Conservation (phyloP, 1,139 yeast species). For the Schwanniomyces etchellsii region DNA sequence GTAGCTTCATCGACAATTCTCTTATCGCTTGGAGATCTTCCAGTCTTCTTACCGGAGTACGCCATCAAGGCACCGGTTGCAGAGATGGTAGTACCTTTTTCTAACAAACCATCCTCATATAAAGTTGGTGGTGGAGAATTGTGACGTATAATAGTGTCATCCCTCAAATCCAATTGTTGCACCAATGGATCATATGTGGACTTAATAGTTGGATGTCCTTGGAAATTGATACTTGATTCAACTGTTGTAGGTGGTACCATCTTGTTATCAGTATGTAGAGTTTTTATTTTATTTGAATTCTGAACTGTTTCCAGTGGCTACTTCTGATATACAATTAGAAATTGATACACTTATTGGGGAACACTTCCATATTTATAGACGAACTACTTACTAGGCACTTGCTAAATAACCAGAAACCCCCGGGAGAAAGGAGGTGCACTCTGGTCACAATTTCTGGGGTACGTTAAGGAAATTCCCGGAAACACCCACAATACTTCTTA, state of each 20-base stretch:
- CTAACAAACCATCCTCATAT: slow-evolving; percentile 91
- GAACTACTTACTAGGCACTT: no score
- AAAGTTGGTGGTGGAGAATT: slow-evolving; percentile 91
- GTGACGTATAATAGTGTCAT: slow-evolving; percentile 60
- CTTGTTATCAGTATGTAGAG: no score
- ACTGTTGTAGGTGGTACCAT: slow-evolving; percentile 48
- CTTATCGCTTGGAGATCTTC: slow-evolving; percentile 97
- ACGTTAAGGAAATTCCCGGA: no score
- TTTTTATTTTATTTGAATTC: background rate
- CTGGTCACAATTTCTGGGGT: no score
- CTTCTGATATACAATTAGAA: no score
- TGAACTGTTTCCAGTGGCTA: background rate
- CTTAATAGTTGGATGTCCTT: slow-evolving; percentile 39
- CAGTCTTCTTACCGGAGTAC: slow-evolving; percentile 92
- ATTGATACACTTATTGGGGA: no score
- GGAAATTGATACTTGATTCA: slow-evolving; percentile 41
- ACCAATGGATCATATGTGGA: slow-evolving; percentile 41
- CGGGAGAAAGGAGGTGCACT: no score
- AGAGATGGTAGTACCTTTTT: slow-evolving; percentile 86
- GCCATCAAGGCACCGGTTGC: slow-evolving; percentile 96
- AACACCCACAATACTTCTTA: no score
- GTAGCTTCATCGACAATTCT: slow-evolving; percentile 94
- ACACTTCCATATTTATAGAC: no score
- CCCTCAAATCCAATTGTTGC: slow-evolving; percentile 37
- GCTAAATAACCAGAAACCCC: no score